Conservation (phyloP, 1,139 yeast species). For the Zygosaccharomyces sapae region DNA sequence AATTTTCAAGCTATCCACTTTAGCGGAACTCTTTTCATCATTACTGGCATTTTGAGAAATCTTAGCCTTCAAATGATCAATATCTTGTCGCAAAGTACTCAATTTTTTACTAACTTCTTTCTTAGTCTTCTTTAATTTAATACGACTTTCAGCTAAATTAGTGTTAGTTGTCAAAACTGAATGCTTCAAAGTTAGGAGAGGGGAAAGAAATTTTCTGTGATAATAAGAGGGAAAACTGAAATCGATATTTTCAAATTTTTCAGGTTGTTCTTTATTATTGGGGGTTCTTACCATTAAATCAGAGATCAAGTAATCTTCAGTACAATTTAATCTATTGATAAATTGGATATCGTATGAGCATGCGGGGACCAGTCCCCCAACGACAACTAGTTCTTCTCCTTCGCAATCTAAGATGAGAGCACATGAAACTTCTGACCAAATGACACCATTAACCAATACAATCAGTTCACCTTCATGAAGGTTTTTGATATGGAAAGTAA, state of each 20-base stretch:
- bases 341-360: constrained; percentile 67
- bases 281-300: constrained; percentile 45
- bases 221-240: constrained; percentile 35
- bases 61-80: constrained; percentile 51
- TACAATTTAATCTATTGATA: constrained; percentile 40
- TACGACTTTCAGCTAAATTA: constrained; percentile 48
- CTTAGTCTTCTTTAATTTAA: constrained; percentile 54
- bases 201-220: constrained; percentile 41
- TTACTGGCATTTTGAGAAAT: constrained; percentile 45
- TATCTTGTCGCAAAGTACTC: constrained; percentile 51
- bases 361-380: constrained; percentile 63
- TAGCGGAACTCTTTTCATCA: constrained; percentile 46
- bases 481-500: constrained; percentile 46
- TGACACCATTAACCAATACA: constrained; percentile 54
- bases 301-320: constrained; percentile 41
- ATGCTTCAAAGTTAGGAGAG: constrained; percentile 56
- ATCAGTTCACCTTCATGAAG: constrained; percentile 40
- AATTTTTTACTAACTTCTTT: constrained; percentile 58
- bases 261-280: constrained; percentile 19
- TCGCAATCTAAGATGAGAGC: constrained; percentile 38
- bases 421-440: constrained; percentile 54
- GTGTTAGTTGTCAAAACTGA: constrained; percentile 60
- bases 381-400: constrained; percentile 45
- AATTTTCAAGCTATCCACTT: constrained; percentile 42
- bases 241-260: constrained; percentile 26